A percentile compares a stretch with the other conserved stretches of the same genome.
Evolutionary conservation across 2,329 filamentous ascomycete genomes (phyloP).

Genomic region (Aspergillus pseudotamarii): DNA sequence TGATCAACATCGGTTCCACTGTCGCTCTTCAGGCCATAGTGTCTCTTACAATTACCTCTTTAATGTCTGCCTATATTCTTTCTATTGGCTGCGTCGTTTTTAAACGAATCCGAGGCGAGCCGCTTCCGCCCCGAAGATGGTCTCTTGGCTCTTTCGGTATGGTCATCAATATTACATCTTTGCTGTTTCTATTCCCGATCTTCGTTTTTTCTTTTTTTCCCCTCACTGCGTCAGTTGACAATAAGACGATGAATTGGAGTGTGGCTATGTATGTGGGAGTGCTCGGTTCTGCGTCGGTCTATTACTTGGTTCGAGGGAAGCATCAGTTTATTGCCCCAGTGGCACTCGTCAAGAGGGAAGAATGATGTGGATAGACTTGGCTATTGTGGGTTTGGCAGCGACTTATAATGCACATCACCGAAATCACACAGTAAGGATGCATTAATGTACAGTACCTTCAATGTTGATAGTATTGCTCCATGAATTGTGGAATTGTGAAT

Average conservation of each 20-base stretch:
- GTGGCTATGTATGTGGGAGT: slow-evolving; percentile 50
- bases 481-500: background rate
- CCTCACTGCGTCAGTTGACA: slow-evolving; percentile 31
- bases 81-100: slow-evolving; percentile 51
- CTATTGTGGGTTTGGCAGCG: background rate
- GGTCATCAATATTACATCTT: slow-evolving; percentile 45
- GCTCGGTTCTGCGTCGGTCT: slow-evolving; percentile 46
- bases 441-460: background rate
- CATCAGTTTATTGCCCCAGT: slow-evolving; percentile 47
- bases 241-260: slow-evolving; percentile 52
- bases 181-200: slow-evolving; percentile 43
- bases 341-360: slow-evolving; percentile 36
- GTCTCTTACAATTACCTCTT: slow-evolving; percentile 45
- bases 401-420: background rate
- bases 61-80: slow-evolving; percentile 49
- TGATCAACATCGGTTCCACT: slow-evolving; percentile 57
- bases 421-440: background rate
- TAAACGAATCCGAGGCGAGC: slow-evolving; percentile 46
- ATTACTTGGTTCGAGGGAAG: slow-evolving; percentile 46
- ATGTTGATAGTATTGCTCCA: background rate
- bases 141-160: slow-evolving; percentile 49
- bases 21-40: slow-evolving; percentile 49
- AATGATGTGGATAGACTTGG: background rate
- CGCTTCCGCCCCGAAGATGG: slow-evolving; percentile 49
- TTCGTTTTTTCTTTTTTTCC: slow-evolving; percentile 53